Conservation (phyloP, 371 early-diverging fungal genomes). For the Apophysomyces ossiformis region DNA sequence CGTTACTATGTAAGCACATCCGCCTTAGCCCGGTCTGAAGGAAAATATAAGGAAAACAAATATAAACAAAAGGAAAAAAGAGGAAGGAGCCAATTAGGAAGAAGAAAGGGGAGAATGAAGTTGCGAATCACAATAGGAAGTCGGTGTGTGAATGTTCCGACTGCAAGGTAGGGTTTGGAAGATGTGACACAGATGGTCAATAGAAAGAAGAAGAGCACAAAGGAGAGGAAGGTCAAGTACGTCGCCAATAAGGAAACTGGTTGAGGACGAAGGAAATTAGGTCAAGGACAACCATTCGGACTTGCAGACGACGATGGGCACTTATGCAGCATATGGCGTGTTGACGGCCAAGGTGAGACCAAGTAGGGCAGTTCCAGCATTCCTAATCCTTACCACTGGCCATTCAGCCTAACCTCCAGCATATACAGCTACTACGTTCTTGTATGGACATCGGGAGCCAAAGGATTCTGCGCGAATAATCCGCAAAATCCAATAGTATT, state of each 20-base stretch:
- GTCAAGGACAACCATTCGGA: background rate
- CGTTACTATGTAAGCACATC: background rate
- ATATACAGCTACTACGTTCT: slow-evolving; percentile 12
- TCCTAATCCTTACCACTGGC: background rate
- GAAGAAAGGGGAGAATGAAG: background rate
- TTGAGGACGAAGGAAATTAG: background rate
- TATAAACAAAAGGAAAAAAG: background rate
- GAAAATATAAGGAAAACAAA: background rate
- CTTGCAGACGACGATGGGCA: background rate
- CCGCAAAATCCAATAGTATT: no score
- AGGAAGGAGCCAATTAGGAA: background rate
- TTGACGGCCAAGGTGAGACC: background rate
- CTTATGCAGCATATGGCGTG: background rate
- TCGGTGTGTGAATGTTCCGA: background rate
- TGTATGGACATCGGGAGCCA: slow-evolving; percentile 5
- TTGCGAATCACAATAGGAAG: background rate
- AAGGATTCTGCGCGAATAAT: background rate
- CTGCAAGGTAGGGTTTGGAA: background rate
- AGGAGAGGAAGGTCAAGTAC: slow-evolving; percentile 9
- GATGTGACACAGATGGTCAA: background rate
- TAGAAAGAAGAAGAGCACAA: slow-evolving; percentile 12
- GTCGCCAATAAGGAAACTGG: background rate
- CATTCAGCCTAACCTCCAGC: slow-evolving; percentile 19
- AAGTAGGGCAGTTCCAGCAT: background rate
- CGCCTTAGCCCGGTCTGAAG: background rate